Percentiles rank a stretch among this genome's conserved stretches.
Conservation (phyloP, 208 protist species). For the Leishmania braziliensis region DNA sequence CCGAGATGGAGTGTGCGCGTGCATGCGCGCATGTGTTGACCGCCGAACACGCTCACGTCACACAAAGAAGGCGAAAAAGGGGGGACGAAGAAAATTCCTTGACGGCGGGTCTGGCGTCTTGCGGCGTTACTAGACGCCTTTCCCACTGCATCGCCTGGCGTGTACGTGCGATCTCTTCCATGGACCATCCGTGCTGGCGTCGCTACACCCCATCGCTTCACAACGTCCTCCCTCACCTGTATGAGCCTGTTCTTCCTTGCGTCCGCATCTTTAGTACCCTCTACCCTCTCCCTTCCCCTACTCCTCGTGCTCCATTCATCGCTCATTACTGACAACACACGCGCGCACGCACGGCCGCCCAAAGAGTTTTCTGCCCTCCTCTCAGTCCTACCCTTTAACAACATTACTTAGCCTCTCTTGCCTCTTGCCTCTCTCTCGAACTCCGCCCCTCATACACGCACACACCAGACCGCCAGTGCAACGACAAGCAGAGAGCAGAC, state of each 20-base stretch:
- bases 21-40: neutral
- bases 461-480: neutral
- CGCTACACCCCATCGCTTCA: neutral
- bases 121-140: neutral
- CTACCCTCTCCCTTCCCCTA: neutral
- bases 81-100: too few species aligned
- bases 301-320: neutral
- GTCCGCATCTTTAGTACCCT: neutral
- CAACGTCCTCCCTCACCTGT: neutral
- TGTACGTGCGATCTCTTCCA: neutral
- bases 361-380: neutral
- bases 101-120: neutral
- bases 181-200: neutral
- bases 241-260: neutral
- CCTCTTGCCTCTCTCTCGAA: neutral
- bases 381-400: neutral
- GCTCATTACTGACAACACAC: neutral
- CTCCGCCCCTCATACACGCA: neutral
- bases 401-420: neutral
- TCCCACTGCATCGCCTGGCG: neutral
- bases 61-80: neutral
- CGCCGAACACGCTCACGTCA: neutral
- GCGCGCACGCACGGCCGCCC: neutral
- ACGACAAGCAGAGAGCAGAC: neutral
- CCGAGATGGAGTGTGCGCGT: too few species aligned